Evolutionary conservation across 2,329 filamentous ascomycete species (phyloP), one percentile per base, ranked within the genome.

Genomic region (Ophiobolus disseminans): DNA sequence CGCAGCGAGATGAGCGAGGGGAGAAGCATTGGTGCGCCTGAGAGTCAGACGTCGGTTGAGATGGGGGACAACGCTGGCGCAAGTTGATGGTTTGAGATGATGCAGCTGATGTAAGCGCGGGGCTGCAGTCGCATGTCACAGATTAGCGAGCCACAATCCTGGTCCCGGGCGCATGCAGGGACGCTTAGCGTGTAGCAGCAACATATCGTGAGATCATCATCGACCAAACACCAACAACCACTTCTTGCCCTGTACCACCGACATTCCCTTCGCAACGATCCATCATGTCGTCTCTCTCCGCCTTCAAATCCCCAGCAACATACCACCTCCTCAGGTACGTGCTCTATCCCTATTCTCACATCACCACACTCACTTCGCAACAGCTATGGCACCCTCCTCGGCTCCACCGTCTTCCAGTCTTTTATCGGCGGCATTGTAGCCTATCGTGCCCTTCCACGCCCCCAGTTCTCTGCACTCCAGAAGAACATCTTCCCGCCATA

Each of bases 351-450:
- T 43, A 17, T 21, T 14, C 28, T 23, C 22, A 23, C 48, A 51
- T 40, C 51, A 45, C 51, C 6, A 28, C 55, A 34, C 42, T 57
- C 49, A 56, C 47, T 48, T 37, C 41, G 25, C n/a, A 14, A 13
- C 60, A 94, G 90, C 69, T 96, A 95, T 76, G 91, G 91, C 58
- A 91, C 90, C 16, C 83, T 97, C 40, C 80, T 97, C 11, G 94
- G 94, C 57, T 87, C 88, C 21, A 89, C 91, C 30, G 82, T 96
- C 72, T 97, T 91, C 75, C 91, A 97, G 72, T 88, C 89, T 45
- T 97, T 96, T 74, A 77, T 87, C 50, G 79, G 77, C 40, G 85
- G 91, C 49, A 84, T 91, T 42, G 79, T 92, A 45, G 86, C 90
- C 64, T 96, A 88, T 80, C 86, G 82, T 67, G 82, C 84, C 9